Base-by-base conservation (phyloP, 805 yeast species). In the Wickerhamomyces kurtzmanii region DNA sequence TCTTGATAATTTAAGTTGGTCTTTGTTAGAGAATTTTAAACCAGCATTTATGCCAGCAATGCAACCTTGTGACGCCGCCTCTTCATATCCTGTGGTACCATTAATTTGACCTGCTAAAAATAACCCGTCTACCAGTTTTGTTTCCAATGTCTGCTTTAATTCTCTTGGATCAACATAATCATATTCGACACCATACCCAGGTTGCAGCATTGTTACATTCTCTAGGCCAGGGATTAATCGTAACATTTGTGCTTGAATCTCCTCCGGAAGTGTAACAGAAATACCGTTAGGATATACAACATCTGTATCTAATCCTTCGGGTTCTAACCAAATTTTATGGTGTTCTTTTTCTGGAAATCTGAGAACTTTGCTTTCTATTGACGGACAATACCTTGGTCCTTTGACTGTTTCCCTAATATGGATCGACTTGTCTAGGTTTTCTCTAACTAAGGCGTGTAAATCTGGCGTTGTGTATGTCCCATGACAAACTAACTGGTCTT, bases 21-120 rank as follows among this genome's bases (percentile, higher is more conserved):
- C 54, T 16, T 52, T 43, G 7, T 49, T 47, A 18, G 43, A 45
- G 9, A 53, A 47, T 0, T 74, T 43, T 15, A 85, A 57, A 0
- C 95, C 96, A 0, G 98, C 96, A 51, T 91, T 91, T 22, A 87
- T 77, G 8, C 99, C 99, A 1, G 99, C 98, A 24, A 91, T 57
- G 30, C 85, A 65, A 2, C 99, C 99, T 47, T 91, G 98, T 0
- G 97, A 81, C 3, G 96, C 95, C 0, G 99, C 99, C 50, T 91
- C 99, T 57, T 91, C 99, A 44, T 91, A 91, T 0, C 99, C 99
- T 0, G 99, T 91, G 1, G 99, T 91, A 19, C 99, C 99, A 47
- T 91, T 91, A 23, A 91, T 91, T 52, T 91, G 99, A 2, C 99
- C 99, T 0, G 98, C 99, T 24, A 91, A 59, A 49, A 57, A 91